These are phyloP conservation scores for Phylloporus sp. DNA, from an alignment of 768 basidiomycete genomes.

Conservation along the genomic window DNA sequence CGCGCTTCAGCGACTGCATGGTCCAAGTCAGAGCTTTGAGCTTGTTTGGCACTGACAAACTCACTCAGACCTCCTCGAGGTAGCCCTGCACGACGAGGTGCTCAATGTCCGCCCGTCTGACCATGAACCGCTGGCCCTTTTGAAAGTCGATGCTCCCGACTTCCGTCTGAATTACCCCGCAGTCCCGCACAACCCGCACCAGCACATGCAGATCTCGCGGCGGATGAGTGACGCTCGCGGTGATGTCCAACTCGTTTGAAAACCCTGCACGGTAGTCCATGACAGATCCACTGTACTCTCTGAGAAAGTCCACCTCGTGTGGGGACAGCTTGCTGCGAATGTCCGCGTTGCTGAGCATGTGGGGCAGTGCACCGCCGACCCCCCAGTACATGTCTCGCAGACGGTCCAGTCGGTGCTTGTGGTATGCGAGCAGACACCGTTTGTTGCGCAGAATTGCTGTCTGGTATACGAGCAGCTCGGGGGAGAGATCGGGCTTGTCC, in stretches of 20 bases:
- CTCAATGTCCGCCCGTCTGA: conserved; percentile 86
- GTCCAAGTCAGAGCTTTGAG: neutral
- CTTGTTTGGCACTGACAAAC: conserved; percentile 28
- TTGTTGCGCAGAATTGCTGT: conserved; percentile 91
- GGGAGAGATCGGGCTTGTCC: conserved; percentile 51
- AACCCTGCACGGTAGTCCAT: conserved; percentile 85
- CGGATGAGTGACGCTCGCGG: conserved; percentile 74
- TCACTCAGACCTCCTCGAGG: conserved; percentile 71
- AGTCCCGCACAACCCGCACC: conserved; percentile 83
- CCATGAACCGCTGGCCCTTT: conserved; percentile 87
- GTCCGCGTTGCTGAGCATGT: conserved; percentile 66
- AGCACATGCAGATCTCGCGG: conserved; percentile 88
- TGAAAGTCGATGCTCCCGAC: conserved; percentile 86
- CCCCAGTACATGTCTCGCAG: conserved; percentile 89
- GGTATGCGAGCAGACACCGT: conserved; percentile 93
- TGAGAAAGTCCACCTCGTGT: conserved; percentile 79
- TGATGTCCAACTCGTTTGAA: conserved; percentile 83
- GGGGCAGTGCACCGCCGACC: conserved; percentile 81
- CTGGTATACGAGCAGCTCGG: conserved; percentile 70
- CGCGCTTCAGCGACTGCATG: conserved; percentile 11
- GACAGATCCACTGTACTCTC: conserved; percentile 74
- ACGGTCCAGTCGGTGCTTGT: conserved; percentile 78
- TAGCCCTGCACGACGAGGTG: conserved; percentile 92
- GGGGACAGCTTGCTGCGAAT: conserved; percentile 72
- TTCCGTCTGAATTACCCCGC: conserved; percentile 90